A percentile compares a stretch with the other conserved stretches of the same genome.
Conservation (phyloP, 2,329 filamentous ascomycete genomes). For the Talaromyces sp. region DNA sequence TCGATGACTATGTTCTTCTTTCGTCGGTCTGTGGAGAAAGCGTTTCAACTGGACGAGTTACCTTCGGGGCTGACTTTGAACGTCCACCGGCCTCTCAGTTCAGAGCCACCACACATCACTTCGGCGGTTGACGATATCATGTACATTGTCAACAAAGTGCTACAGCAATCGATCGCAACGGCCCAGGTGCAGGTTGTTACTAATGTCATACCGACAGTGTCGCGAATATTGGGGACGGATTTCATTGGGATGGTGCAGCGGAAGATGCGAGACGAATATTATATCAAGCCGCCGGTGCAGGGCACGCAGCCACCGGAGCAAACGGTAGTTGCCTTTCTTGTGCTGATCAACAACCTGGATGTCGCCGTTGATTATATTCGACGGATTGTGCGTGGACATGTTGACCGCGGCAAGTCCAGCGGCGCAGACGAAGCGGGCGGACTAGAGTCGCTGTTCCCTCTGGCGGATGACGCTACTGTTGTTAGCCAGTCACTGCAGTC, state of each 20-base stretch:
- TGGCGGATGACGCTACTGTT: slow-evolving; percentile 65
- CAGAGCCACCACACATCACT: slow-evolving; percentile 83
- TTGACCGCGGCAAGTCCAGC: slow-evolving; percentile 26
- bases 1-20: slow-evolving; percentile 95
- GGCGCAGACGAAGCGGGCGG: slow-evolving; percentile 16
- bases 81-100: slow-evolving; percentile 62
- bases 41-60: slow-evolving; percentile 90
- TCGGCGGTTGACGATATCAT: slow-evolving; percentile 97
- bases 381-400: slow-evolving; percentile 70
- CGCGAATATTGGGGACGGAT: slow-evolving; percentile 75
- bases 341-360: slow-evolving; percentile 93
- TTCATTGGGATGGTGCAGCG: slow-evolving; percentile 96
- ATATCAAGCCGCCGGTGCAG: slow-evolving; percentile 71
- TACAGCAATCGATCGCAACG: slow-evolving; percentile 80
- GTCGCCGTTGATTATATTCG: slow-evolving; percentile 84
- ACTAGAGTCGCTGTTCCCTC: slow-evolving; percentile 68
- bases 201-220: slow-evolving; percentile 70
- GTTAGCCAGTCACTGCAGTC: slow-evolving; percentile 63
- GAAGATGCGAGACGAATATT: slow-evolving; percentile 95
- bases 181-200: slow-evolving; percentile 73
- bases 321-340: slow-evolving; percentile 80
- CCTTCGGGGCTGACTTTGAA: slow-evolving; percentile 74
- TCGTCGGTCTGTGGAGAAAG: slow-evolving; percentile 90
- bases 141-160: slow-evolving; percentile 94
- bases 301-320: slow-evolving; percentile 82